Evolutionary conservation across 495 filamentous ascomycete genomes (phyloP).

Genomic region (Trichoderma gamsii): DNA sequence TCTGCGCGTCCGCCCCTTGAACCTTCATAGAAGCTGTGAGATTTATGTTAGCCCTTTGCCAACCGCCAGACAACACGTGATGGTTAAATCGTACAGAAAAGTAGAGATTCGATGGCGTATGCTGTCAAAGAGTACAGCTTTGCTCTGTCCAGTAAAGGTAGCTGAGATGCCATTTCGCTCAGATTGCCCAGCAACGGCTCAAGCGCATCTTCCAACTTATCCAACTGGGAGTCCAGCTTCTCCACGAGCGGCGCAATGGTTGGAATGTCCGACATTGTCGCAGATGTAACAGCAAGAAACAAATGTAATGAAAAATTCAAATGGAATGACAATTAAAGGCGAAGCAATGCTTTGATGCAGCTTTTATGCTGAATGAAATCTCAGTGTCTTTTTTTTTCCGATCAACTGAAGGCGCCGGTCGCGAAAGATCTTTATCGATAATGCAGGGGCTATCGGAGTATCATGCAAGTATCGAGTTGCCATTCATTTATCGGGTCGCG

Average conservation of each 20-base stretch:
- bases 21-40: constrained; percentile 67
- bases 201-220: constrained; percentile 68
- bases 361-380: background rate
- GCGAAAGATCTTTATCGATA: no score
- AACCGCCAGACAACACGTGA: background rate
- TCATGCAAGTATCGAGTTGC: no score
- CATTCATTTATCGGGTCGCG: background rate
- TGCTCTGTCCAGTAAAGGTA: constrained; percentile 88
- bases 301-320: background rate
- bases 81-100: constrained; percentile 63
- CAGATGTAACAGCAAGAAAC: background rate
- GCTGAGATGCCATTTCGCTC: constrained; percentile 60
- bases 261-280: constrained; percentile 34
- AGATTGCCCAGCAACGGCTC: constrained; percentile 59
- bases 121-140: constrained; percentile 79
- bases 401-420: no score
- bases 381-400: no score
- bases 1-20: constrained; percentile 69
- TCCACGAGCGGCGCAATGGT: constrained; percentile 53
- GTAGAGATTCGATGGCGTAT: constrained; percentile 84
- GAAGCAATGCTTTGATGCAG: background rate
- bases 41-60: constrained; percentile 25
- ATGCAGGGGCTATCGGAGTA: no score
- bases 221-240: constrained; percentile 66
- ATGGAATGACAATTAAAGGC: no score